These are phyloP conservation scores for Hansenula lynferdii DNA, from an alignment of 1,139 yeast species.

Conservation along the genomic window DNA sequence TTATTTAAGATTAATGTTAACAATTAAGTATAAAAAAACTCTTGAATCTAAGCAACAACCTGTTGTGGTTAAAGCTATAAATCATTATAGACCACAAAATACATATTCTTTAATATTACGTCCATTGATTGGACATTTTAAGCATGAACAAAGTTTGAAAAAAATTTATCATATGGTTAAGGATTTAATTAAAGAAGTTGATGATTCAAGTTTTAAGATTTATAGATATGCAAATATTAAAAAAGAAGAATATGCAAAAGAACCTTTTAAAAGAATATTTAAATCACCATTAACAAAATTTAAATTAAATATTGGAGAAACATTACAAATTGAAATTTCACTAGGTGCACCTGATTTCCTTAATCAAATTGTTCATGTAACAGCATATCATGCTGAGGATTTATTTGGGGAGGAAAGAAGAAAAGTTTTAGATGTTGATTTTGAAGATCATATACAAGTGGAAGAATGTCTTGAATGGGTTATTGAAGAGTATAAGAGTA, in stretches of 20 bases:
- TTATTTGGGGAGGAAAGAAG: constrained; percentile 13
- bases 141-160: constrained; percentile 50
- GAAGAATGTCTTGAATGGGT: constrained; percentile 69
- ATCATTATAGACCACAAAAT: constrained; percentile 10
- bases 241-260: constrained; percentile 14
- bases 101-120: constrained; percentile 46
- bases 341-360: constrained; percentile 24
- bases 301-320: constrained; percentile 5
- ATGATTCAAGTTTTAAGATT: constrained; percentile 11
- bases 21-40: constrained; percentile 42
- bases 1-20: constrained; percentile 38
- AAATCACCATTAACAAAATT: constrained; percentile 15
- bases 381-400: constrained; percentile 6
- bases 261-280: constrained; percentile 14
- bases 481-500: constrained; percentile 24
- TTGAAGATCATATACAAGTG: constrained; percentile 57
- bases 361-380: constrained; percentile 17
- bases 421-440: constrained; percentile 38
- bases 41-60: constrained; percentile 17
- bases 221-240: constrained; percentile 13
- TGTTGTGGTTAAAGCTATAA: constrained; percentile 15
- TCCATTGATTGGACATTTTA: constrained; percentile 65
- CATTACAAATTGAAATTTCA: constrained; percentile 8
- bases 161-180: constrained; percentile 38
- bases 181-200: constrained; percentile 23